These are phyloP conservation scores for Leccinum pellstonianum DNA, from an alignment of 768 basidiomycete species.

Conservation along the genomic window DNA sequence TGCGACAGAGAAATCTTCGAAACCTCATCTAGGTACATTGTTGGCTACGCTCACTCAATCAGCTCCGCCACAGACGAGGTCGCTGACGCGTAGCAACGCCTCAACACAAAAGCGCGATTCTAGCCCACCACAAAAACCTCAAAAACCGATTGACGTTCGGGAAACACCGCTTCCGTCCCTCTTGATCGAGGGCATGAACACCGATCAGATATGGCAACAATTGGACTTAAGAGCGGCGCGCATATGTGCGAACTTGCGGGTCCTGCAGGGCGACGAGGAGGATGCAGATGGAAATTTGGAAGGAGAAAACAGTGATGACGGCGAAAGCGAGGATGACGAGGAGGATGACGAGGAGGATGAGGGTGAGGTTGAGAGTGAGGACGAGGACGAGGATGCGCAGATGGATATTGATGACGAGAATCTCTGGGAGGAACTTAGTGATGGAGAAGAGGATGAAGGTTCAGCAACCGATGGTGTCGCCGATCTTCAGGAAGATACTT, in stretches of 20 bases:
- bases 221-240: conserved; percentile 76
- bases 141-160: conserved; percentile 36
- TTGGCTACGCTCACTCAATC: conserved; percentile 66
- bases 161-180: conserved; percentile 76
- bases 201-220: conserved; percentile 93
- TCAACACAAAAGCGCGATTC: conserved; percentile 43
- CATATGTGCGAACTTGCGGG: conserved; percentile 68
- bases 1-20: conserved; percentile 62
- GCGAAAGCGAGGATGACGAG: conserved; percentile 29
- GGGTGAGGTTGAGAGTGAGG: conserved; percentile 27
- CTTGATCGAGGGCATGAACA: conserved; percentile 74
- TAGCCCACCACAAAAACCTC: conserved; percentile 34
- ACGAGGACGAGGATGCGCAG: conserved; percentile 34
- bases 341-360: conserved; percentile 8
- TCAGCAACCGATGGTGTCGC: conserved; percentile 28
- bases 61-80: conserved; percentile 72
- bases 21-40: conserved; percentile 61
- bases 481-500: conserved; percentile 39
- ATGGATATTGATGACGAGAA: conserved; percentile 26
- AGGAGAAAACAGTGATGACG: conserved; percentile 14
- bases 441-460: conserved; percentile 24
- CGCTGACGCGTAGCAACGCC: conserved; percentile 46
- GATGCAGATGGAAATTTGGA: conserved; percentile 29
- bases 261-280: conserved; percentile 55
- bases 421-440: conserved; percentile 29